Percentiles rank a stretch among this genome's conserved stretches.
Conservation (phyloP, 179 eudicot species). For the Sideroxylon spinosum region DNA sequence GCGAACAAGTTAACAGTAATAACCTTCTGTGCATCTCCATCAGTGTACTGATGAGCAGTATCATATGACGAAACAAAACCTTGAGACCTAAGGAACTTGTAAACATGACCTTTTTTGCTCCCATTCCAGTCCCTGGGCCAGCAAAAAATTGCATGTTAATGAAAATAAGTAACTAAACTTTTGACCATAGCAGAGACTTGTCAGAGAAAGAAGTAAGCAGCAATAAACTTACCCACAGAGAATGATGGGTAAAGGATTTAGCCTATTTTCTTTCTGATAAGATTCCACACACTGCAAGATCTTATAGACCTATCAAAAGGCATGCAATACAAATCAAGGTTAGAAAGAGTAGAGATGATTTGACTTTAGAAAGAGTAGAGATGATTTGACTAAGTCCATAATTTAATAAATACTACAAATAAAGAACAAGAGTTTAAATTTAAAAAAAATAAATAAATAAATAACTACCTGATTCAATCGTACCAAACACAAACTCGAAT, state of each 20-base stretch:
- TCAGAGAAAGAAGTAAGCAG: constrained; percentile 6
- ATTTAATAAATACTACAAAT: background rate
- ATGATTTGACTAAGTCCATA: background rate
- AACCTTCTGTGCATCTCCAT: constrained; percentile 94
- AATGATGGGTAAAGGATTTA: constrained; percentile 75
- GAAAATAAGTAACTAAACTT: constrained; percentile 19
- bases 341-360: background rate
- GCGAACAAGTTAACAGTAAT: background rate
- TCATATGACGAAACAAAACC: constrained; percentile 98
- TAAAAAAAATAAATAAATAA: background rate
- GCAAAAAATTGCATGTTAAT: background rate
- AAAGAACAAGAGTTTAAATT: background rate
- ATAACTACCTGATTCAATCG: constrained; percentile 78
- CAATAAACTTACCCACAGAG: constrained; percentile 72
- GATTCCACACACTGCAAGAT: constrained; percentile 84
- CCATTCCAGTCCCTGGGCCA: constrained; percentile 91
- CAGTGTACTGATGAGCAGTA: constrained; percentile 95
- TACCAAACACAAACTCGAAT: constrained; percentile 85
- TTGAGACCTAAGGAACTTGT: constrained; percentile 90
- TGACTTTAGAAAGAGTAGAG: background rate
- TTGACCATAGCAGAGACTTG: constrained; percentile 23
- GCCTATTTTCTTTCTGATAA: constrained; percentile 82
- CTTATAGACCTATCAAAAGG: constrained; percentile 69
- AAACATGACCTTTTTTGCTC: constrained; percentile 93
- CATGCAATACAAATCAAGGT: background rate